Base-by-base conservation (phyloP, 257 asterid species). In the Cinchona pubescens region DNA sequence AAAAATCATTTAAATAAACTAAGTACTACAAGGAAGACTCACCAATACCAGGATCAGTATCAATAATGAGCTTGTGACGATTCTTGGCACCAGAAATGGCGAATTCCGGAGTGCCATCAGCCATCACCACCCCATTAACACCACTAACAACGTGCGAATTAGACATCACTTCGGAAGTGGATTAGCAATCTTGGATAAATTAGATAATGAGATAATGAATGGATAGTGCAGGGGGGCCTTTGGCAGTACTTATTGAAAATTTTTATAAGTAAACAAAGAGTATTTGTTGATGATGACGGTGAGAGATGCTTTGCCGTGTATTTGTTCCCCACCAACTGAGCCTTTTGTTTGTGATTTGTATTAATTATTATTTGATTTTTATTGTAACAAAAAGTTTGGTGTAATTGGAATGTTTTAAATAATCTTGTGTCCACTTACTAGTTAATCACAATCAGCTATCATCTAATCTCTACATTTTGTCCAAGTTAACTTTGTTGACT, bases 11-110 rank as follows among this genome's bases (percentile, higher is more conserved):
- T 1, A 32, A 30, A 38, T 35, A 35, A 23, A 49, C 2, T 16
- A 68, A 45, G 16, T 8, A 49, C 6, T 5, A 55, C 1, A 18
- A 25, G 29, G 58, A 40, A 43, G 43, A 48, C 35, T 70, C 37
- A 85, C 88, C 88, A 79, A 85, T 78, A 59, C 88, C 88, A 68
- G 88, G 88, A 72, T 85, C 88, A 43, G 88, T 85, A 19, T 85
- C 88, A 32, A 85, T 85, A 25, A 85, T 85, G 78, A 82, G 12
- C 75, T 81, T 81, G 35, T 73, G 64, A 51, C 75, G 75, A 32
- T 79, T 67, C 71, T 21, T 45, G 64, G 64, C 69, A 63, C 66
- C 60, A 63, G 77, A 61, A 61, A 10, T 61, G 53, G 55, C 43
- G 61, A 51, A 78, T 71, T 49, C 68, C 34, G 25, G 45, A 37